Conservation (phyloP, 2,329 filamentous ascomycete genomes). For the Pseudopyricularia cyperi region DNA sequence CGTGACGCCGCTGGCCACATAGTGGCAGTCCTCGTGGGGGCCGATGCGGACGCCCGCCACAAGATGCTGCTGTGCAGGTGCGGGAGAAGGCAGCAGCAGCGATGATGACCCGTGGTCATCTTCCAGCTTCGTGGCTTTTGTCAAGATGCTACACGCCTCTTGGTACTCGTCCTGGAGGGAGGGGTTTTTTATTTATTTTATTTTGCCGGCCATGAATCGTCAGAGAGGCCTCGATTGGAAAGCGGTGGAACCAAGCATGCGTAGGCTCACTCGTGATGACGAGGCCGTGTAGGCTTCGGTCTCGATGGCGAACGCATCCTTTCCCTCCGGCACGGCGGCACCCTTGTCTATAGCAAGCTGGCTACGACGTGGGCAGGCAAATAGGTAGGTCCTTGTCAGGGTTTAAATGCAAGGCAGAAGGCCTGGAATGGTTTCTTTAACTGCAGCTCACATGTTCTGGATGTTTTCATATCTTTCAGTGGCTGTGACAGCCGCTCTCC, state of each 20-base stretch:
- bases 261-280: constrained; percentile 38
- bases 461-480: constrained; percentile 50
- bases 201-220: not conserved
- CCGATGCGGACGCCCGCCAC: constrained; percentile 35
- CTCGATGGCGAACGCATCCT: constrained; percentile 52
- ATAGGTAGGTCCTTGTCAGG: not conserved
- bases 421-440: not conserved
- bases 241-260: constrained; percentile 8
- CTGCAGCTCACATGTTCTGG: constrained; percentile 41
- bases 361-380: not conserved
- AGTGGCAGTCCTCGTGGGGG: constrained; percentile 36
- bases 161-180: constrained; percentile 56
- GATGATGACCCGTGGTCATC: not conserved
- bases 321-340: constrained; percentile 8
- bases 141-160: constrained; percentile 20
- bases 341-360: constrained; percentile 6
- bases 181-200: not conserved
- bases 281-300: constrained; percentile 47
- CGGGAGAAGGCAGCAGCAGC: not conserved
- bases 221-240: not conserved
- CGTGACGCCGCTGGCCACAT: constrained; percentile 57
- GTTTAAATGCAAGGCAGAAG: not conserved
- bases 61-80: not conserved
- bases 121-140: not conserved
- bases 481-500: constrained; percentile 41